phyloP scores from a whole-genome alignment of 768 basidiomycete genomes.

The Cystofilobasidium ferigula region DNA sequence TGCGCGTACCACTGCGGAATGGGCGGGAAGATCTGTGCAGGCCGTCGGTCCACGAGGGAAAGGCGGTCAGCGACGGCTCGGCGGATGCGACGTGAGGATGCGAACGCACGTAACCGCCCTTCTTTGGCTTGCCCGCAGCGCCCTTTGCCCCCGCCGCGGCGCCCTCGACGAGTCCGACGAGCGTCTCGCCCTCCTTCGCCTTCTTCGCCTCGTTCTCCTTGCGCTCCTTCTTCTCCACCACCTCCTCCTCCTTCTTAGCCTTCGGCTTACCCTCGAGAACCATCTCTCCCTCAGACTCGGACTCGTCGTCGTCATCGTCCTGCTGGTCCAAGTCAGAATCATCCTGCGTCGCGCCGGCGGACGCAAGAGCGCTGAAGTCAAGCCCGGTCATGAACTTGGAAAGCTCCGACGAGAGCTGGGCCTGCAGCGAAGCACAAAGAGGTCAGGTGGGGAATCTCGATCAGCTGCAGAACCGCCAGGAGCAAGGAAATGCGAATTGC shows the following conservation, averaged over 20 bases:
- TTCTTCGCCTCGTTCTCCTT: slow-evolving; percentile 22
- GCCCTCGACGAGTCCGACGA: slow-evolving; percentile 5
- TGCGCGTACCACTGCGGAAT: slow-evolving; percentile 49
- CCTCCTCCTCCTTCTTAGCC: slow-evolving; percentile 27
- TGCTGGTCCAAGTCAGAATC: slow-evolving; percentile 11
- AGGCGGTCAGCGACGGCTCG: slow-evolving; percentile 8
- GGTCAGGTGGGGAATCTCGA: background rate
- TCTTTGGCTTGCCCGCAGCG: slow-evolving; percentile 28
- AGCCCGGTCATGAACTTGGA: slow-evolving; percentile 25
- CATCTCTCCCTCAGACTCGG: slow-evolving; percentile 30
- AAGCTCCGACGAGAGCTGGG: slow-evolving; percentile 21
- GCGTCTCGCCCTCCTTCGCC: slow-evolving; percentile 25
- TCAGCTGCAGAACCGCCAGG: background rate
- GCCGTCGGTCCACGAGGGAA: background rate
- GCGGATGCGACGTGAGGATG: slow-evolving; percentile 27
- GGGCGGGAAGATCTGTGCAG: slow-evolving; percentile 35
- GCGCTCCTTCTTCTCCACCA: slow-evolving; percentile 1
- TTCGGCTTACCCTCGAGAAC: slow-evolving; percentile 21
- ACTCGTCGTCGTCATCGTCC: slow-evolving; percentile 28
- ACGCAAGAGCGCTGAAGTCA: slow-evolving; percentile 12
- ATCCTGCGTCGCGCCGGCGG: slow-evolving; percentile 1
- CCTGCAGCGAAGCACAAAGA: background rate
- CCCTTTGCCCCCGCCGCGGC: slow-evolving; percentile 12
- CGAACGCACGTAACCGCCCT: slow-evolving; percentile 22
- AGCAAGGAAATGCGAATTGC: background rate